phyloP scores from a whole-genome alignment of 1,139 yeast genomes.

The Ogataea hybrid region DNA sequence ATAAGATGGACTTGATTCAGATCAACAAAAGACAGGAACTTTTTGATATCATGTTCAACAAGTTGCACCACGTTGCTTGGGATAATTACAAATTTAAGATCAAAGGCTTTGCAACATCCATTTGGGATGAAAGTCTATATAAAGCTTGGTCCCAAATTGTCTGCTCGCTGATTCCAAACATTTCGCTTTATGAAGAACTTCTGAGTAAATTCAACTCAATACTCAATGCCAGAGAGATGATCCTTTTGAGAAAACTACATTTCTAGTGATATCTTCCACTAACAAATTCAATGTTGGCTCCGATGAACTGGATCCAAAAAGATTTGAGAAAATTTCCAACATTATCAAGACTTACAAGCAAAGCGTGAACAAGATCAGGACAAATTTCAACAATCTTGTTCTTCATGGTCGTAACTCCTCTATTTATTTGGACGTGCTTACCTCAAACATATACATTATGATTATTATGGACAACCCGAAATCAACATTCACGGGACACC shows the following conservation, averaged over 20 bases:
- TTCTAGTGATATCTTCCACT: slow-evolving; percentile 82
- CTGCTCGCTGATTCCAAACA: slow-evolving; percentile 91
- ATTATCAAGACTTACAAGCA: slow-evolving; percentile 94
- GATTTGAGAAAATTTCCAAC: slow-evolving; percentile 92
- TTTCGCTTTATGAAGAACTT: slow-evolving; percentile 75
- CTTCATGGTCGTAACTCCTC: slow-evolving; percentile 72
- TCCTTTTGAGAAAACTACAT: slow-evolving; percentile 89
- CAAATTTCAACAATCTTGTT: slow-evolving; percentile 76
- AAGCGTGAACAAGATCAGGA: slow-evolving; percentile 82
- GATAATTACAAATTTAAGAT: slow-evolving; percentile 74
- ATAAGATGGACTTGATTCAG: slow-evolving; percentile 95
- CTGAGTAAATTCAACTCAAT: slow-evolving; percentile 71
- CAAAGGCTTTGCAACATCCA: slow-evolving; percentile 92
- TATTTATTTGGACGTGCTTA: slow-evolving; percentile 67
- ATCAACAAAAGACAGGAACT: slow-evolving; percentile 82
- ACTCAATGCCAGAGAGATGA: slow-evolving; percentile 86
- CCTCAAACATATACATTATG: slow-evolving; percentile 76
- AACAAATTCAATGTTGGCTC: slow-evolving; percentile 34
- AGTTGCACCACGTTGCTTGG: slow-evolving; percentile 66
- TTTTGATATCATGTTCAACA: slow-evolving; percentile 79
- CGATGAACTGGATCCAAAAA: slow-evolving; percentile 67
- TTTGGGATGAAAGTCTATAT: slow-evolving; percentile 96
- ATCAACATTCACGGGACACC: slow-evolving; percentile 31
- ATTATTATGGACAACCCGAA: slow-evolving; percentile 45
- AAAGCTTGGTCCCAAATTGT: slow-evolving; percentile 98